Base-by-base conservation (phyloP, 495 filamentous ascomycete genomes). In the Cryomyces minteri region DNA sequence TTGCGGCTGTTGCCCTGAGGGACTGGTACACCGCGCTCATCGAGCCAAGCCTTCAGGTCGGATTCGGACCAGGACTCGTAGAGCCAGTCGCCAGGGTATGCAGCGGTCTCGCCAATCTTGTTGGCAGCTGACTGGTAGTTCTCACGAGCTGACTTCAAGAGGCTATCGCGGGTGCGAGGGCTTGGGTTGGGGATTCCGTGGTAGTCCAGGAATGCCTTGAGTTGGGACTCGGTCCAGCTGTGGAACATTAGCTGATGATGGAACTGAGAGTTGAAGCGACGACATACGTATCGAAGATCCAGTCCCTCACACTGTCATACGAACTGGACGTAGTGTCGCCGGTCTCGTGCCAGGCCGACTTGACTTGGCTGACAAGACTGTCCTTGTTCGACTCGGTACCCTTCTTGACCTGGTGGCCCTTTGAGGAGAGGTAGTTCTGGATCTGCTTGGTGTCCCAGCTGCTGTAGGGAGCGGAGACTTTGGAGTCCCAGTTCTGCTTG, bases 21-120 rank as follows among this genome's bases (percentile, higher is more conserved):
- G 28, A 69, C 80, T n/a, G 85, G 80, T 58, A 85, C 77, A 47
- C 90, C 90, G 54, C 84, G 77, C 52, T 82, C 80, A 58, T 95
- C 88, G 7, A 95, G 77, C 81, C 83, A 98, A 52, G 79, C 72
- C 61, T 79, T 83, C 38, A 80, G 59, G 33, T 81, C 77, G 44
- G 77, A 82, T 36, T 88, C 73, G 39, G 79, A 74, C 90, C 90
- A 98, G 33, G 80, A 68, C 48, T 76, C 75, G 54, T 94, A 98
- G 32, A 96, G 65, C 90, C 90, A 98, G 62, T 94, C 78, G n/a
- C 90, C 90, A 36, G 90, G 90, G 52, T 98, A 98, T 7, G 72
- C 58, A 34, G 73, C 66, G 1, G 84, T 80, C 62, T 94, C 82
- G 49, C 83, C 84, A 37, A 72, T 68, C 64, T 94, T 95, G 57